A percentile compares a stretch with the other conserved stretches of the same genome.
Conservation (phyloP, 2,329 filamentous ascomycete species). For the Cladophialophora immunda region DNA sequence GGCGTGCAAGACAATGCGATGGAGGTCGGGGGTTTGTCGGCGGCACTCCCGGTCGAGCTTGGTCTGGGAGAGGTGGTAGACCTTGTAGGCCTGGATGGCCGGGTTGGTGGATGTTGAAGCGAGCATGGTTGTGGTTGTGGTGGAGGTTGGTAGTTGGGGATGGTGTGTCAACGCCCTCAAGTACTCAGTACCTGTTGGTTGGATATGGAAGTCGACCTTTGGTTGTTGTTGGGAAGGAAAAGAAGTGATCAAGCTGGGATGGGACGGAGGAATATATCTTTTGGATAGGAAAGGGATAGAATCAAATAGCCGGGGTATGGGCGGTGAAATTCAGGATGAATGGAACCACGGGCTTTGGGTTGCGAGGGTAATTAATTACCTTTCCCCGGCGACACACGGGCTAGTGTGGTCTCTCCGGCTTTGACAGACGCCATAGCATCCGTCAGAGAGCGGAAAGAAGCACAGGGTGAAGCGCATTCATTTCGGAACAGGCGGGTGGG, state of each 20-base stretch:
- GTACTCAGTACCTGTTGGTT: not conserved
- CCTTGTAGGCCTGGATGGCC: conserved; percentile 36
- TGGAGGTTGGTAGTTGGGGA: not conserved
- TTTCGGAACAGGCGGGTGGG: conserved; percentile 1
- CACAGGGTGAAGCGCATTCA: not conserved
- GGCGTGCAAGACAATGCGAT: conserved; percentile 33
- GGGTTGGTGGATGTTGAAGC: conserved; percentile 27
- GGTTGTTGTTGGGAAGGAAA: conserved; percentile 2
- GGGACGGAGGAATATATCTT: conserved; percentile 17
- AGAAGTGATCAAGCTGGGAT: conserved; percentile 11
- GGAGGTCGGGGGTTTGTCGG: conserved; percentile 35
- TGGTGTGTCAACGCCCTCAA: not conserved
- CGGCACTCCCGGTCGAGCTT: conserved; percentile 36
- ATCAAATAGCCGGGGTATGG: conserved; percentile 12
- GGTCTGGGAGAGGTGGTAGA: conserved; percentile 33
- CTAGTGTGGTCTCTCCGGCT: conserved; percentile 1
- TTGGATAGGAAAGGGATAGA: not conserved
- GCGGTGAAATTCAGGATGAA: conserved; percentile 16
- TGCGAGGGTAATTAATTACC: conserved; percentile 6
- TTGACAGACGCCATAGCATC: not conserved
- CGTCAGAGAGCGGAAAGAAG: not conserved
- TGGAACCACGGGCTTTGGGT: conserved; percentile 1
- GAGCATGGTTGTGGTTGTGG: conserved; percentile 15
- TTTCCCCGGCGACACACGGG: not conserved
- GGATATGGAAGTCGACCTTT: not conserved